A percentile compares a stretch with the other conserved stretches of the same genome.
Evolutionary conservation across 2,329 filamentous ascomycete genomes (phyloP).

Genomic region (Colletotrichum destructivum): DNA sequence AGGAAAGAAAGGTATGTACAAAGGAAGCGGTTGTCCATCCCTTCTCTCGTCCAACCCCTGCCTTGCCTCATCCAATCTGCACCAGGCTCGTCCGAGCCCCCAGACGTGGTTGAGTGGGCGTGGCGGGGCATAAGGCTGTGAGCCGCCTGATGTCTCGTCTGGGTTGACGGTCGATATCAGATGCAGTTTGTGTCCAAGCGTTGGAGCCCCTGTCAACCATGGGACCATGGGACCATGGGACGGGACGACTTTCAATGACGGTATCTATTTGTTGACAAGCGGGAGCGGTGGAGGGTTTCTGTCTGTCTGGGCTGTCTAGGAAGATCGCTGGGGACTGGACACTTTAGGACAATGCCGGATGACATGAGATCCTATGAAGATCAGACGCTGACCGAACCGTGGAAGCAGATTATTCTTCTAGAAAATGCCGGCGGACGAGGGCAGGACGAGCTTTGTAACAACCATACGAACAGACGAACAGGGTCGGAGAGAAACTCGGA

Average conservation of each 20-base stretch:
- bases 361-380: not conserved
- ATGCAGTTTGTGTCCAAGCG: not conserved
- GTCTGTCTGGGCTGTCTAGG: no score
- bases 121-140: not conserved
- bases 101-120: not conserved
- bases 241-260: not conserved
- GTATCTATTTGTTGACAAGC: not conserved
- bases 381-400: not conserved
- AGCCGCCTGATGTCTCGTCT: not conserved
- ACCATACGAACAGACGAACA: no score
- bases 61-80: not conserved
- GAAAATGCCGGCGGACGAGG: no score
- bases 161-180: not conserved
- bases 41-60: not conserved
- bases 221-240: not conserved
- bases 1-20: no score
- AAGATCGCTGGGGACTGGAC: no score
- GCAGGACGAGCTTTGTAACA: not conserved
- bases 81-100: not conserved
- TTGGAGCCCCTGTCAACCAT: not conserved
- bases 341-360: not conserved
- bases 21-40: no score
- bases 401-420: not conserved
- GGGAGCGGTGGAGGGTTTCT: no score
- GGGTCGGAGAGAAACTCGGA: no score